Evolutionary conservation across 805 yeast genomes (phyloP).

Genomic region (Ogataea saltuana): DNA sequence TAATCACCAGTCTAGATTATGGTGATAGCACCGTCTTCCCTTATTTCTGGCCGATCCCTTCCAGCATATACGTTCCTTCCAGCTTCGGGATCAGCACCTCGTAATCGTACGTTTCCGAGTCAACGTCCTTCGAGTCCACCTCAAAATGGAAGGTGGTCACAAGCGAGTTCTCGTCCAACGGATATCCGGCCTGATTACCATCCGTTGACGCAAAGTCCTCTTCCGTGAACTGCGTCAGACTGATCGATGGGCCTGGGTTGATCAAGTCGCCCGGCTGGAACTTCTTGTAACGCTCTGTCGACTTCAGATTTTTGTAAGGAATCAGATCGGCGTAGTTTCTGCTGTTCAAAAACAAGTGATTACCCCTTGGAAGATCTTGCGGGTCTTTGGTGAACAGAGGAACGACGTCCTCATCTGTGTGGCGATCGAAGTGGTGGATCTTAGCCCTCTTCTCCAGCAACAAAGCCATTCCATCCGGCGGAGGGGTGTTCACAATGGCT

Average conservation of each 20-base stretch:
- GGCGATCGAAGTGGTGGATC: slow-evolving; percentile 63
- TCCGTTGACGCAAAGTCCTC: slow-evolving; percentile 12
- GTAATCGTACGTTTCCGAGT: slow-evolving; percentile 61
- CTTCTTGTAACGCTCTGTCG: slow-evolving; percentile 14
- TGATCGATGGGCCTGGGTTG: slow-evolving; percentile 45
- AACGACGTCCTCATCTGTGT: slow-evolving; percentile 80
- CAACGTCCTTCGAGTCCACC: slow-evolving; percentile 47
- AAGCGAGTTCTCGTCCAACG: slow-evolving; percentile 55
- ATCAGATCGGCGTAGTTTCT: slow-evolving; percentile 76
- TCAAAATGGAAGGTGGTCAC: slow-evolving; percentile 77
- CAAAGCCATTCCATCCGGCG: slow-evolving; percentile 82
- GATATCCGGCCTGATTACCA: slow-evolving; percentile 44
- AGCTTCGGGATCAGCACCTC: slow-evolving; percentile 67
- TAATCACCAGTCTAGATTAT: no score
- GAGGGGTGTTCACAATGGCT: slow-evolving; percentile 91
- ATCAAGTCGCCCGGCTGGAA: slow-evolving; percentile 30
- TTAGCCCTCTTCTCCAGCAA: slow-evolving; percentile 67
- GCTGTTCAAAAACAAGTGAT: slow-evolving; percentile 54
- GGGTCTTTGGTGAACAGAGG: slow-evolving; percentile 65
- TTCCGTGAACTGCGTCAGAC: slow-evolving; percentile 15
- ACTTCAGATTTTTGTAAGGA: slow-evolving; percentile 43
- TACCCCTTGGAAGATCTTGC: slow-evolving; percentile 48
- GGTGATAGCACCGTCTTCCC: not conserved
- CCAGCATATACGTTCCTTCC: slow-evolving; percentile 12
- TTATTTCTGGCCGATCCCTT: slow-evolving; percentile 14